Percentiles rank a stretch among this genome's conserved stretches.
Conservation (phyloP, 2,329 filamentous ascomycete genomes). For the Pseudogymnoascus sp. region DNA sequence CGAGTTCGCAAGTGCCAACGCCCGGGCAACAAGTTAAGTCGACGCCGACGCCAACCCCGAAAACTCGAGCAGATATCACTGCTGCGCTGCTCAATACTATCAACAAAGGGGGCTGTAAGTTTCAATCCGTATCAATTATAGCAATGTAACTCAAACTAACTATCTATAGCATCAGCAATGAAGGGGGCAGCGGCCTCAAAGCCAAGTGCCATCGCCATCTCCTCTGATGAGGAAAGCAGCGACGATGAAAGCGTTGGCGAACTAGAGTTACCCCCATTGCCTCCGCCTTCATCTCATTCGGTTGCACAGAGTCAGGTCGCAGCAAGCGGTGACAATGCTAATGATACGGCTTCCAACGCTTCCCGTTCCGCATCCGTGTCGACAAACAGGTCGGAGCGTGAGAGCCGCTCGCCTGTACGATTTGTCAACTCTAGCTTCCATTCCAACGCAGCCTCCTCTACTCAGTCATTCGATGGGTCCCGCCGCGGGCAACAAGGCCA, state of each 20-base stretch:
- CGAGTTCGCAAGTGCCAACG: not conserved
- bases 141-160: not conserved
- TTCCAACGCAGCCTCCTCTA: not conserved
- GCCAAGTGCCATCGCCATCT: not conserved
- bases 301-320: not conserved
- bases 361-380: slow-evolving; percentile 1
- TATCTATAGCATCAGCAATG: not conserved
- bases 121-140: not conserved
- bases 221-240: not conserved
- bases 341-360: not conserved
- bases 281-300: not conserved
- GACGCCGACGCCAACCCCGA: not conserved
- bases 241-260: not conserved
- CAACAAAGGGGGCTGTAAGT: not conserved
- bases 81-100: slow-evolving; percentile 3
- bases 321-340: not conserved
- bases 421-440: slow-evolving; percentile 2
- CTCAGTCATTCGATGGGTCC: not conserved
- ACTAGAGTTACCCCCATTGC: not conserved
- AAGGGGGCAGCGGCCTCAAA: not conserved
- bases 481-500: not conserved
- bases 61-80: not conserved
- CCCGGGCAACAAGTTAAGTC: not conserved
- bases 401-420: slow-evolving; percentile 6
- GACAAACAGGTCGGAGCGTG: not conserved